Percentiles rank a stretch among this genome's conserved stretches.
Conservation (phyloP, 352 stramenopile species). For the Pythium scleroteichum region DNA sequence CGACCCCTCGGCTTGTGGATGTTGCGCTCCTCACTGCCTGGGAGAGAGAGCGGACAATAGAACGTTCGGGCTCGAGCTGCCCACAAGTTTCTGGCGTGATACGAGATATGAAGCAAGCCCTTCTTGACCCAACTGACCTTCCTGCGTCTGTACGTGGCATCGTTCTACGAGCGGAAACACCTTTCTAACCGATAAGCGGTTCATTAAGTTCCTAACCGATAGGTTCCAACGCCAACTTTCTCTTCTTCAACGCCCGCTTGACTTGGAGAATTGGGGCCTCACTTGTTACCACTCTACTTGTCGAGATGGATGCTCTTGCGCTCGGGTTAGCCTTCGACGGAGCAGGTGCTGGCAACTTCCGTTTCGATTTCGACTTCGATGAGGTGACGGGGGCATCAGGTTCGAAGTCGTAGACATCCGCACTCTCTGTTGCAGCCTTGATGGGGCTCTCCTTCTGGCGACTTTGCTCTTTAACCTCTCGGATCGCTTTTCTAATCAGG, state of each 20-base stretch:
- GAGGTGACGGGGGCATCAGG: constrained; percentile 2
- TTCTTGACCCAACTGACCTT: constrained; percentile 16
- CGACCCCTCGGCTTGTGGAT: neutral
- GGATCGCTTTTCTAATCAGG: constrained; percentile 30
- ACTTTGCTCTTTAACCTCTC: constrained; percentile 1
- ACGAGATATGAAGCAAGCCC: constrained; percentile 1
- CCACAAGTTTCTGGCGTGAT: constrained; percentile 4
- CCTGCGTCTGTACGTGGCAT: constrained; percentile 13
- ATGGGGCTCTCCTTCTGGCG: neutral
- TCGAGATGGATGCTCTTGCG: too few relatives aligned
- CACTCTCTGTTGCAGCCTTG: neutral
- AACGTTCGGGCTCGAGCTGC: constrained; percentile 10
- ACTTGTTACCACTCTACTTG: too few relatives aligned
- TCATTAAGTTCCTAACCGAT: constrained; percentile 28
- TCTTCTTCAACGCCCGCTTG: constrained; percentile 30
- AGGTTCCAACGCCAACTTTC: constrained; percentile 22
- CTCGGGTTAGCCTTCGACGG: too few relatives aligned
- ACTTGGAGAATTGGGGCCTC: constrained; percentile 31
- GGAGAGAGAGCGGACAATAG: constrained; percentile 14
- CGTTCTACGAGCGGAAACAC: constrained; percentile 21
- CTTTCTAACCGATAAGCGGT: constrained; percentile 11
- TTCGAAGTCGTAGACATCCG: constrained; percentile 22
- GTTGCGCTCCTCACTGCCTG: constrained; percentile 4
- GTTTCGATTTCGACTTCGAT: too few relatives aligned
- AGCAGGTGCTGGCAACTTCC: neutral